Evolutionary conservation across 2,329 filamentous ascomycete species (phyloP), one percentile per base, ranked within the genome.

Genomic region (Aureobasidium sp.): DNA sequence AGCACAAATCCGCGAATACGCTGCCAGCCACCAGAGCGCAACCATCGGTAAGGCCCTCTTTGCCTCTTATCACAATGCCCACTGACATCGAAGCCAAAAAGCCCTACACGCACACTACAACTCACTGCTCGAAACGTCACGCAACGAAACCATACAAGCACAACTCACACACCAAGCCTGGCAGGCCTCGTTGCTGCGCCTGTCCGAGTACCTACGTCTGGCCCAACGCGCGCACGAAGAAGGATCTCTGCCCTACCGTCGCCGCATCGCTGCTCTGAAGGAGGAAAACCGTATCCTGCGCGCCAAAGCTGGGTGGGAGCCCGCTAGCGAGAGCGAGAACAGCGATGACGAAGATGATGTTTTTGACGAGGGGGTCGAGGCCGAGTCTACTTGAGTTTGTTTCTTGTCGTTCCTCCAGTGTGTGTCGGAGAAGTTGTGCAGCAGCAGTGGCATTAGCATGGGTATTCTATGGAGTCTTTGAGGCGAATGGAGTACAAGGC

Each of bases 61-160:
- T 37, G 15, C 2, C 2, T 25, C 19, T 7, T 11, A 2, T 13
- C 13, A 50, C 10, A 6, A 17, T 3, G 15, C 11, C n/a, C 15
- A 27, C 51, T 55, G 27, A 55, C 51, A n/a, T 17, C 8, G 7
- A 21, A 9, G 21, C 13, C 21, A 4, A 29, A 29, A 4, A 61
- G 70, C 74, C 0, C 68, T 79, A 7, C 77, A 79, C 65, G 74
- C 75, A 57, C 77, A 80, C 69, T 80, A 80, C 69, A 74, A 74
- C 21, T 63, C 64, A 1, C 70, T 79, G 7, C 69, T 80, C 11
- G 72, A 77, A 25, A 67, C 74, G 45, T 73, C 76, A 37, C 73
- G 78, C 46, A 69, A 69, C 11, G 75, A 75, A 46, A 75, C 73
- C 43, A 72, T 79, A 62, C 73, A 78, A 57, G 67, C 79, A 57